Base-by-base conservation (phyloP, 2,329 filamentous ascomycete genomes). In the Pseudogymnoascus sp. region DNA sequence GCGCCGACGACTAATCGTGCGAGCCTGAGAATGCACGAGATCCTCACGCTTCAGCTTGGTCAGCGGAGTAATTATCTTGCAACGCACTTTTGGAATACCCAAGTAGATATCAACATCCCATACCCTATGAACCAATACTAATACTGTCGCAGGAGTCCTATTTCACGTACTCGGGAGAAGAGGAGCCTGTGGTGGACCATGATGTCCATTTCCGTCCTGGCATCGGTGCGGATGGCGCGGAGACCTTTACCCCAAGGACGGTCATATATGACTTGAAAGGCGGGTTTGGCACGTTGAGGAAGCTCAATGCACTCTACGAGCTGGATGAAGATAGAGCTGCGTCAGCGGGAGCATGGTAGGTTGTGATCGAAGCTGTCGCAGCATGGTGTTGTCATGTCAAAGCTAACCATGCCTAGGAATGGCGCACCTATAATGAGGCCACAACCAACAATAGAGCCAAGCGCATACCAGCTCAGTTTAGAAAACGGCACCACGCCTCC, bases 41-140 rank as follows among this genome's bases (percentile, higher is more conserved):
- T 97, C 66, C 82, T 99, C 66, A 97, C 93, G 0, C 80, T 99
- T 53, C 95, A 99, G 80, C 86, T 97, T 65, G 95, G 95, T 46
- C 89, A 96, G 74, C 87, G 90, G 73, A 93, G 90, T 74, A 99
- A 99, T 75, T 96, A 97, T 72, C 79, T 96, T 21, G 93, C 89
- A 31, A 96, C 93, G 0, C 95, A 99, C 78, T 99, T 97, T 75
- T 99, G 95, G 95, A 99, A 99, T 71, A 82, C 90, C 5, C 93
- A 96, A 81, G 90, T 91, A 71, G 67, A 73, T 28, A 38, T 23
- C 11, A 34, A 40, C 40, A 21, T 5, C 23, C 37, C 5, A 37
- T 28, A 14, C 63, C 59, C 40, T 8, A 62, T 5, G 40, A 12
- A 38, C 11, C 16, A 50, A 23, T 36, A 50, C 61, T 69, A 62